Evolutionary conservation across 1,139 yeast genomes (phyloP).

Genomic region (Debaryomycetaceae sp.): DNA sequence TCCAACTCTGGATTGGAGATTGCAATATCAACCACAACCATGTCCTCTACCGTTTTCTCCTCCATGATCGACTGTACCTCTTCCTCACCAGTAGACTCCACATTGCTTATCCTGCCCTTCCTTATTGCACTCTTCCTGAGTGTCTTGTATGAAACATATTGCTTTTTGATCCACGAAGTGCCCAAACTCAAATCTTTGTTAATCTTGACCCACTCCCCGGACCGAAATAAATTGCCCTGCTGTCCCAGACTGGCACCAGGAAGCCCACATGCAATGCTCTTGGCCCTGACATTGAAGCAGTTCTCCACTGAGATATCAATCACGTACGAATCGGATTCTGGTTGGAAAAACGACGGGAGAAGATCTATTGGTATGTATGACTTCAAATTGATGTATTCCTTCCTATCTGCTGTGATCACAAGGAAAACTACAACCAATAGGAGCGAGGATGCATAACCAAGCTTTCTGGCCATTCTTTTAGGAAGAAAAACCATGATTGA

Average conservation of each 20-base stretch:
- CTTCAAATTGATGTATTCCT: slow-evolving; percentile 25
- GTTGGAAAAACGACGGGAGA: slow-evolving; percentile 40
- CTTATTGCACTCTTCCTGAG: slow-evolving; percentile 21
- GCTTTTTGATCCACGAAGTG: slow-evolving; percentile 27
- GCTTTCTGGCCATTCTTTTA: slow-evolving; percentile 22
- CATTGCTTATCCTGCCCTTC: slow-evolving; percentile 4
- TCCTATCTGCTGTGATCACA: slow-evolving; percentile 31
- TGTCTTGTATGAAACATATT: slow-evolving; percentile 31
- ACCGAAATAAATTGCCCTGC: slow-evolving; percentile 25
- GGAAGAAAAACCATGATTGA: slow-evolving; percentile 19
- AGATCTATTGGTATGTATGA: slow-evolving; percentile 27
- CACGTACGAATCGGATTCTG: slow-evolving; percentile 34
- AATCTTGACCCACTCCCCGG: slow-evolving; percentile 35
- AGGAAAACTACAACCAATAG: slow-evolving; percentile 17
- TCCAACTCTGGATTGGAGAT: slow-evolving; percentile 26
- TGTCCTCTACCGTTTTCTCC: slow-evolving; percentile 8
- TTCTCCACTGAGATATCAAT: slow-evolving; percentile 31
- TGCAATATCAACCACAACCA: slow-evolving; percentile 39
- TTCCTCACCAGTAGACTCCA: slow-evolving; percentile 1
- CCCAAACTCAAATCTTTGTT: slow-evolving; percentile 40
- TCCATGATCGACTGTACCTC: slow-evolving; percentile 4
- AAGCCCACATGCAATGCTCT: slow-evolving; percentile 27
- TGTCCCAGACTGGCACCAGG: slow-evolving; percentile 26
- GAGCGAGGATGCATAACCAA: slow-evolving; percentile 16
- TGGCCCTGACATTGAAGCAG: slow-evolving; percentile 26